Conservation (phyloP, 371 early-diverging fungal species). For the Mortierella sp. region DNA sequence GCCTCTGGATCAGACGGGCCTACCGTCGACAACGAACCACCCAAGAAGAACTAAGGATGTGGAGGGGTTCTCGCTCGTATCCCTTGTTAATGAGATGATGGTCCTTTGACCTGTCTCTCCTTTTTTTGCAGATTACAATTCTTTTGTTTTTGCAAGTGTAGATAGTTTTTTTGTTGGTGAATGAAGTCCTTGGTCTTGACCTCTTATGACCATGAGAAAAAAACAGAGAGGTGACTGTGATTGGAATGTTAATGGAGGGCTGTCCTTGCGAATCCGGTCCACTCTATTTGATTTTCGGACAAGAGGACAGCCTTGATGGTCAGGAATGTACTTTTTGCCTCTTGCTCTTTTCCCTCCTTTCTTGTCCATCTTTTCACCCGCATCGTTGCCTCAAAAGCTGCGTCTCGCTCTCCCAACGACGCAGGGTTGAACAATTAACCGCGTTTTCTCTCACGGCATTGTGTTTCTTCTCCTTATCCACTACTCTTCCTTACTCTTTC, state of each 20-base stretch:
- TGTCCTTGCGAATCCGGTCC: too few relatives aligned
- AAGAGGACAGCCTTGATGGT: too few relatives aligned
- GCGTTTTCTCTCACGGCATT: too few relatives aligned
- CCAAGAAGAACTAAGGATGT: slow-evolving; percentile 50
- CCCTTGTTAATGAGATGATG: background rate
- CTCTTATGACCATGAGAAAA: background rate
- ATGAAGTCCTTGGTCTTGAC: background rate
- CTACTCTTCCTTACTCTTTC: too few relatives aligned
- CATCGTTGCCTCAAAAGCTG: too few relatives aligned
- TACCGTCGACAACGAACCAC: slow-evolving; percentile 55
- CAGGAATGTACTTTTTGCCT: too few relatives aligned
- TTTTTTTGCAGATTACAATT: background rate
- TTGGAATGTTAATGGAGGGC: background rate
- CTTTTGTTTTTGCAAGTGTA: background rate
- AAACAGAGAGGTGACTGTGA: background rate
- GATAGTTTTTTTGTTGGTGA: background rate
- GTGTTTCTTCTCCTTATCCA: too few relatives aligned
- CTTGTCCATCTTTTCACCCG: too few relatives aligned
- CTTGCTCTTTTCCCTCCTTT: too few relatives aligned
- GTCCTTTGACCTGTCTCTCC: background rate
- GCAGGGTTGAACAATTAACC: too few relatives aligned
- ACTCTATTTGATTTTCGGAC: too few relatives aligned
- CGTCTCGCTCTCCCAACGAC: too few relatives aligned
- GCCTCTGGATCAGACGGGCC: slow-evolving; percentile 42
- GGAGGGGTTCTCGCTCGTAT: background rate